phyloP scores from a whole-genome alignment of 1,284 basidiomycete species.

The Nidula niveotomentosa region DNA sequence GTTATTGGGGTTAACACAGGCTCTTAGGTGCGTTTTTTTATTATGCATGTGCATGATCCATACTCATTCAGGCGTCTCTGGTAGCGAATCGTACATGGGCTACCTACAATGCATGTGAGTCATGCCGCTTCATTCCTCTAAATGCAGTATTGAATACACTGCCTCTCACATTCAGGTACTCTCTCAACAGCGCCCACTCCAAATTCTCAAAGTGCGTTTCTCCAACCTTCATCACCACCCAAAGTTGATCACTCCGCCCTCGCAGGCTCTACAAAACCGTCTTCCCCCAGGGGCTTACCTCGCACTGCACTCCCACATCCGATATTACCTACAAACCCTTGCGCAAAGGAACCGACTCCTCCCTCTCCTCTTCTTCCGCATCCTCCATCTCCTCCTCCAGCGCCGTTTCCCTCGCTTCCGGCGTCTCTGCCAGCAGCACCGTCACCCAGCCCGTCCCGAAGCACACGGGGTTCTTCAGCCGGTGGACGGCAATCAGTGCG shows the following conservation, averaged over 20 bases:
- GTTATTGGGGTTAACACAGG: conserved; percentile 66
- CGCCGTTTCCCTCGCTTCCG: background rate
- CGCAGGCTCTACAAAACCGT: conserved; percentile 69
- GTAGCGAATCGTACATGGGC: conserved; percentile 74
- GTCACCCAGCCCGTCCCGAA: background rate
- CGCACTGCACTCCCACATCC: conserved; percentile 30
- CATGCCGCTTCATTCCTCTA: conserved; percentile 1
- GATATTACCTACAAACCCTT: conserved; percentile 43
- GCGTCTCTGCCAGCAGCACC: background rate
- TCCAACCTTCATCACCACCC: background rate
- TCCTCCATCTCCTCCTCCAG: background rate
- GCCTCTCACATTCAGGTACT: conserved; percentile 37
- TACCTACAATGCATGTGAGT: conserved; percentile 73
- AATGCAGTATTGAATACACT: conserved; percentile 2
- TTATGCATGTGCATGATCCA: background rate
- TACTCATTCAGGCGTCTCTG: background rate
- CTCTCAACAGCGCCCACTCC: conserved; percentile 53
- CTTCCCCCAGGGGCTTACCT: conserved; percentile 66
- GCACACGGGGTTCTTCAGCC: background rate
- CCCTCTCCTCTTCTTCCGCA: background rate
- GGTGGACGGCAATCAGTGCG: background rate
- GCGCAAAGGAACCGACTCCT: conserved; percentile 20
- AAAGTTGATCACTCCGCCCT: background rate
- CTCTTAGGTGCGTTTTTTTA: conserved; percentile 50
- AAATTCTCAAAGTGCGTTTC: background rate